These are phyloP conservation scores for Iberis pinnata DNA, from an alignment of 345 rosid genomes.

Conservation along the genomic window DNA sequence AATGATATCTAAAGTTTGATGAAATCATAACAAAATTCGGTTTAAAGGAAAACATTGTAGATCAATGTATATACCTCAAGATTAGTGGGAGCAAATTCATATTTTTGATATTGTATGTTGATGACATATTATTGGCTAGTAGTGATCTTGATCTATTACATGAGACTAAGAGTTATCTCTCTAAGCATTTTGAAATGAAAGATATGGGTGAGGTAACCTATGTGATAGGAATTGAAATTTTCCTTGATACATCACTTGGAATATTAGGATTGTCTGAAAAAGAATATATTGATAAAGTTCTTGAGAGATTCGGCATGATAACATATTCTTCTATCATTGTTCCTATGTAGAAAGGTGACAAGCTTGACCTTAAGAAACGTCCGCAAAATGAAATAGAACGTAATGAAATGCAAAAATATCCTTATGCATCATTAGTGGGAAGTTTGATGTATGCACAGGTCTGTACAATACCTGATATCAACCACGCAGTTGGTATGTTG, in stretches of 20 bases:
- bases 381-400: not conserved
- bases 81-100: not conserved
- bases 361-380: not conserved
- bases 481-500: not conserved
- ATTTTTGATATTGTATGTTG: not conserved
- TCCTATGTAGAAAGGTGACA: constrained; percentile 9
- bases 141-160: not conserved
- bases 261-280: not conserved
- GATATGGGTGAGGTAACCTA: not conserved
- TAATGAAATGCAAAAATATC: not conserved
- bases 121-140: not conserved
- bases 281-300: not conserved
- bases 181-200: not conserved
- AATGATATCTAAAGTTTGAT: constrained; percentile 7
- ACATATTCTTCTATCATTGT: not conserved
- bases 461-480: not conserved
- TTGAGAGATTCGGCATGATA: not conserved
- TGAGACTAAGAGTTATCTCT: not conserved
- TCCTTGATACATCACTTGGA: not conserved
- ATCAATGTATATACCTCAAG: not conserved
- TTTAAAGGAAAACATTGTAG: not conserved
- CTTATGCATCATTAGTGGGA: not conserved
- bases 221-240: not conserved
- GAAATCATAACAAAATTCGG: not conserved
- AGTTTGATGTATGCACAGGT: not conserved